A percentile compares a stretch with the other conserved stretches of the same genome.
phyloP scores from a whole-genome alignment of 768 basidiomycete species.

The Tulasnella sp. region DNA sequence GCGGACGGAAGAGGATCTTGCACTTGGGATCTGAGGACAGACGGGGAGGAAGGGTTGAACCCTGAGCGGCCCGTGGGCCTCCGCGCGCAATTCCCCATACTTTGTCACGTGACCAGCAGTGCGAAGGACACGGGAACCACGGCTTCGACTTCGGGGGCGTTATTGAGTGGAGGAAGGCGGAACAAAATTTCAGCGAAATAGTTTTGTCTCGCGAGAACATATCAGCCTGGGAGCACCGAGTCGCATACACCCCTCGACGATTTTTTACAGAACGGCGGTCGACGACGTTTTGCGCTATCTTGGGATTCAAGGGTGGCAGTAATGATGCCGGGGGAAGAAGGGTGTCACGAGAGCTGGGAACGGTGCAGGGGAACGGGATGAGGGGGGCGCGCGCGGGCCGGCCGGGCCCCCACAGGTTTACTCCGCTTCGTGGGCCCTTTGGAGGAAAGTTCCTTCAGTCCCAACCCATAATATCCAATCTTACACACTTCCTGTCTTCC shows the following conservation, averaged over 20 bases:
- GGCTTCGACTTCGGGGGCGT: background rate
- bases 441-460: background rate
- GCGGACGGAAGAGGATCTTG: background rate
- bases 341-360: background rate
- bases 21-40: slow-evolving; percentile 9
- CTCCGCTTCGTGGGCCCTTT: slow-evolving; percentile 11
- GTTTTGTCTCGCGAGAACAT: background rate
- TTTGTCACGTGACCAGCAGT: background rate
- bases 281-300: background rate
- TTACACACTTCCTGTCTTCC: background rate
- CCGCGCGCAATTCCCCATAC: background rate
- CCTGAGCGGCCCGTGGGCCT: slow-evolving; percentile 10
- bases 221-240: background rate
- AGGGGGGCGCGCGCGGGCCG: background rate
- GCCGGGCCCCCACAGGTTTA: slow-evolving; percentile 7
- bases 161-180: background rate
- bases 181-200: background rate
- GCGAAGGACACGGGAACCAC: background rate
- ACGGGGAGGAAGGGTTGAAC: background rate
- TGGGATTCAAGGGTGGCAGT: background rate
- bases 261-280: background rate
- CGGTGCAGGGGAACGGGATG: background rate
- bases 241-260: background rate
- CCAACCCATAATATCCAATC: background rate
- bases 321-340: background rate